phyloP scores from a whole-genome alignment of 345 rosid genomes.

The Moricandia arvensis region DNA sequence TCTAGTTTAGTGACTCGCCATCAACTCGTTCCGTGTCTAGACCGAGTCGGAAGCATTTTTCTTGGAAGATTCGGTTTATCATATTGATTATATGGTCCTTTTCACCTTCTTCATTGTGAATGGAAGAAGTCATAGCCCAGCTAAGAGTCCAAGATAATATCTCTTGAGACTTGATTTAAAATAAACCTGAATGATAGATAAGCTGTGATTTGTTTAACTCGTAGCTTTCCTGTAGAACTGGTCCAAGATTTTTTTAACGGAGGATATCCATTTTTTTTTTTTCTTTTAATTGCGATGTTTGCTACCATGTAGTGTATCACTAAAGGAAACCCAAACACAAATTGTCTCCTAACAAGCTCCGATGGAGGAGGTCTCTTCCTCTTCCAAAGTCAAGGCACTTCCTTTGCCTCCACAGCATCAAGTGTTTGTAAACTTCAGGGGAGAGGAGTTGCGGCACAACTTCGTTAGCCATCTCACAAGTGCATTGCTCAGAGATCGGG shows the following conservation, averaged over 20 bases:
- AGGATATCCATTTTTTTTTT: too few relatives aligned
- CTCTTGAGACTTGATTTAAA: background rate
- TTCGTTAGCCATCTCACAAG: background rate
- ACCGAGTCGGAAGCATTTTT: background rate
- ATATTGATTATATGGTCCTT: background rate
- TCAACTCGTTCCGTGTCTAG: background rate
- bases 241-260: background rate
- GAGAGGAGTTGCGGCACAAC: background rate
- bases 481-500: background rate
- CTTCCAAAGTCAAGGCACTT: background rate
- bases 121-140: background rate
- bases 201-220: background rate
- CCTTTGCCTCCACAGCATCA: background rate
- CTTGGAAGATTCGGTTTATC: background rate
- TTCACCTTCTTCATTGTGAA: background rate
- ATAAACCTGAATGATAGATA: background rate
- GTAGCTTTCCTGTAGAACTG: background rate
- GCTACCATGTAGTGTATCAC: background rate
- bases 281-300: background rate
- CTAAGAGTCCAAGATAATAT: background rate
- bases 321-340: background rate
- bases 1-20: background rate
- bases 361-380: background rate
- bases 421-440: background rate
- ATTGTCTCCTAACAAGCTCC: background rate